Evolutionary conservation across 208 protist genomes (phyloP).

Genomic region (Leishmania amazonensis): DNA sequence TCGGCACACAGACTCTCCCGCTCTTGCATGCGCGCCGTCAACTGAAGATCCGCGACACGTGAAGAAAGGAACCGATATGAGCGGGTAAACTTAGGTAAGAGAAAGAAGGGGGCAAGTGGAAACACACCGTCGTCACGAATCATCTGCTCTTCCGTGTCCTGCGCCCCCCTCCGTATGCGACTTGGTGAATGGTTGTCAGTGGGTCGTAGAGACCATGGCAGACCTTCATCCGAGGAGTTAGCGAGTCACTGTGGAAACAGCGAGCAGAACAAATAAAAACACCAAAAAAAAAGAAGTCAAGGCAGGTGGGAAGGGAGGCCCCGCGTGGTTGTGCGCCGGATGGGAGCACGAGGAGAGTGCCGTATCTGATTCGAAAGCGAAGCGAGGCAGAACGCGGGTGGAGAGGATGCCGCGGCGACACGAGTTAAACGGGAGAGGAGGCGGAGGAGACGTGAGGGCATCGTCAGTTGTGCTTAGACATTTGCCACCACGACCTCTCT

Average conservation of each 20-base stretch:
- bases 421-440: neutral
- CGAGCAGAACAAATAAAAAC: neutral
- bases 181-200: neutral
- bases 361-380: neutral
- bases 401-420: neutral
- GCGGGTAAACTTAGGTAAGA: neutral
- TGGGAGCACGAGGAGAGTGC: no score
- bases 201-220: no score
- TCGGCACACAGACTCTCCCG: no score
- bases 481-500: neutral
- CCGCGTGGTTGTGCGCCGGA: neutral
- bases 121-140: neutral
- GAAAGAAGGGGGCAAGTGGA: neutral
- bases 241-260: no score
- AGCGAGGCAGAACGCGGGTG: neutral
- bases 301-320: neutral
- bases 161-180: neutral
- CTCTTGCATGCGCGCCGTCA: no score
- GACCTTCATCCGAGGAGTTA: no score
- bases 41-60: no score
- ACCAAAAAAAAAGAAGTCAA: neutral
- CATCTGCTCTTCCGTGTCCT: neutral
- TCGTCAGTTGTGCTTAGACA: conserved; percentile 1
- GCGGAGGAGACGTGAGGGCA: neutral
- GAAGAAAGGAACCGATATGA: no score